These are phyloP conservation scores for Paecilomyces sp. DNA, from an alignment of 2,329 filamentous ascomycete species.

Conservation along the genomic window DNA sequence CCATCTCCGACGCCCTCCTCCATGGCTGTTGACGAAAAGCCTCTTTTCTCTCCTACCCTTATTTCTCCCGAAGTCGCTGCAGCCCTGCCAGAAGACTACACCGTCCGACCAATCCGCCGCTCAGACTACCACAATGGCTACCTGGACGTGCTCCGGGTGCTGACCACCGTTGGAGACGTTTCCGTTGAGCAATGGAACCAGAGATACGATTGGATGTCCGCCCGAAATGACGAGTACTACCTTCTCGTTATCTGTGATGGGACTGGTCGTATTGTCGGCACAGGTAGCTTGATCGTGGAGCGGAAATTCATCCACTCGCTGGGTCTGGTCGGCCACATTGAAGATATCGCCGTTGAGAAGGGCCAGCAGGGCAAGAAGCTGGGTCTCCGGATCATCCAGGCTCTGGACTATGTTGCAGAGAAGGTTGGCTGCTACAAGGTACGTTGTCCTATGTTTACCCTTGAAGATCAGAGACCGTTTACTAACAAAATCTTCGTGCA, in stretches of 20 bases:
- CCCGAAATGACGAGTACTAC: constrained; percentile 72
- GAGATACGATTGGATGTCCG: constrained; percentile 74
- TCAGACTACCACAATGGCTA: constrained; percentile 76
- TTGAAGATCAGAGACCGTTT: constrained; percentile 1
- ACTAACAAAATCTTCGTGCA: constrained; percentile 26
- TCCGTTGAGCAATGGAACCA: constrained; percentile 65
- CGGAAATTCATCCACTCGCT: constrained; percentile 58
- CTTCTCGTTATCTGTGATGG: constrained; percentile 77
- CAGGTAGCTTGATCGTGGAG: constrained; percentile 84
- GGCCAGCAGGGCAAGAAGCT: constrained; percentile 97
- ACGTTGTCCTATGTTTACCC: constrained; percentile 11
- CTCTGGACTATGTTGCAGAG: constrained; percentile 79
- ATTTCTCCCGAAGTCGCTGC: constrained; percentile 69
- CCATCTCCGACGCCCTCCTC: constrained; percentile 12
- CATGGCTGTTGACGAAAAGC: constrained; percentile 35
- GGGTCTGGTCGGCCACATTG: constrained; percentile 77
- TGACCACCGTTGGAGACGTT: constrained; percentile 90
- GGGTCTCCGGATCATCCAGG: constrained; percentile 85
- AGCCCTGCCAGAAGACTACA: constrained; percentile 72
- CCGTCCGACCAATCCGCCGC: constrained; percentile 69
- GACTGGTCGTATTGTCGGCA: constrained; percentile 69
- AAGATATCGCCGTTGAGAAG: constrained; percentile 92
- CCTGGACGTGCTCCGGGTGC: constrained; percentile 80
- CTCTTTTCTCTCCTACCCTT: constrained; percentile 70
- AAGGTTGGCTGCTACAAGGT: constrained; percentile 90